Percentiles rank a stretch among this genome's conserved stretches.
Conservation (phyloP, 306 rosid species). For the Dalbergia cultrata region DNA sequence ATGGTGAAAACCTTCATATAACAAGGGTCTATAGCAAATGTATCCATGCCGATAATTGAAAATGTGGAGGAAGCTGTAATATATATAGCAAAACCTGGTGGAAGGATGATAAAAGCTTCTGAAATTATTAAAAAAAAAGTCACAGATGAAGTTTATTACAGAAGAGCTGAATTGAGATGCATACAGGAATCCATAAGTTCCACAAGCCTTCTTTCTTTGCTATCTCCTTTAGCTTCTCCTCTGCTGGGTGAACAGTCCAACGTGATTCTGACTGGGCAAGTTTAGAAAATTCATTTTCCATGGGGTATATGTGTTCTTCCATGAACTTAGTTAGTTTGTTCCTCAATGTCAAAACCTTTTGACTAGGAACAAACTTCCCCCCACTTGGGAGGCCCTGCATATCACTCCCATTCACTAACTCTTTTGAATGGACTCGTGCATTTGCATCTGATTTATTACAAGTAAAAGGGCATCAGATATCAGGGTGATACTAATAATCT, state of each 20-base stretch:
- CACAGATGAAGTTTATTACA: slow-evolving; percentile 36
- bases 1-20: slow-evolving; percentile 25
- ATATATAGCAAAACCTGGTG: slow-evolving; percentile 28
- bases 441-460: slow-evolving; percentile 50
- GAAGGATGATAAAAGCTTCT: slow-evolving; percentile 36
- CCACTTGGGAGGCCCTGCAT: slow-evolving; percentile 53
- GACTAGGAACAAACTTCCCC: slow-evolving; percentile 77
- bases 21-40: slow-evolving; percentile 21
- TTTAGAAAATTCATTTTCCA: slow-evolving; percentile 83
- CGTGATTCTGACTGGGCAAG: slow-evolving; percentile 83
- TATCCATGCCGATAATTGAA: slow-evolving; percentile 7
- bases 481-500: slow-evolving; percentile 36
- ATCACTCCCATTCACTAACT: slow-evolving; percentile 54
- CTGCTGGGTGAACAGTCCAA: slow-evolving; percentile 93
- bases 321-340: slow-evolving; percentile 78
- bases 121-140: not conserved
- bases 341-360: slow-evolving; percentile 66
- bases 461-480: slow-evolving; percentile 45
- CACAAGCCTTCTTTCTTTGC: slow-evolving; percentile 97
- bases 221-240: slow-evolving; percentile 86
- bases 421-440: slow-evolving; percentile 48
- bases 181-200: slow-evolving; percentile 96
- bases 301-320: slow-evolving; percentile 88
- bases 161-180: slow-evolving; percentile 46
- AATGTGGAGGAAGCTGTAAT: slow-evolving; percentile 24